Evolutionary conservation across 177 flowering plant genomes (phyloP), one percentile per base, ranked within the genome.

Genomic region (Telopea speciosissima): DNA sequence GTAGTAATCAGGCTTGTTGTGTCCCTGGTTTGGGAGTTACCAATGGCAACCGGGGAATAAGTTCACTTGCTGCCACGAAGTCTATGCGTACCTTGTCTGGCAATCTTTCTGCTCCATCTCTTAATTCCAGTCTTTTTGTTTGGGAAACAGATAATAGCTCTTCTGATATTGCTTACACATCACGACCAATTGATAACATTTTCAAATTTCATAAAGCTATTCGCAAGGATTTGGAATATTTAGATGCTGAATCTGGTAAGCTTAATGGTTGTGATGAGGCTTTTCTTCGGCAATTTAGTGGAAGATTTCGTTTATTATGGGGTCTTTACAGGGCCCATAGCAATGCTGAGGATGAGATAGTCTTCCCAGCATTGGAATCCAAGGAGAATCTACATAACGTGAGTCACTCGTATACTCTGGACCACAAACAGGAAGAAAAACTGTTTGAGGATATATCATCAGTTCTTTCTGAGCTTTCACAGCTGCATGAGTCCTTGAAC

Each of bases 261-360:
- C 96, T 93, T 73, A 79, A 63, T 75, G 89, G 84, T 68, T 84
- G 88, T 80, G 76, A 90, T 63, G 90, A 83, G 75, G 77, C 81
- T 40, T 85, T 89, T 69, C 84, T 93, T 63, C 78, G 94, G 77
- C 86, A 90, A 76, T 93, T 93, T 76, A 84, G 78, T 77, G 98
- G 98, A 62, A 87, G 97, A 78, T 93, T 93, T 83, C 92, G 87
- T 64, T 76, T 93, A 65, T 79, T 93, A 62, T 87, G 91, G 94
- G 98, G 98, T 14, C 80, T 93, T 67, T 92, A 92, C 75, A 87
- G 87, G 81, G 96, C 96, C 72, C 97, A 92, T 52, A 93, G 98
- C 70, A 93, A 93, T 82, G 96, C 98, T 5, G 98, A 93, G 77
- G 98, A 93, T 87, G 97, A 93, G 65, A 92, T 93, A 58, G 96